These are phyloP conservation scores for Russula sp. DNA, from an alignment of 768 basidiomycete genomes.

Conservation along the genomic window DNA sequence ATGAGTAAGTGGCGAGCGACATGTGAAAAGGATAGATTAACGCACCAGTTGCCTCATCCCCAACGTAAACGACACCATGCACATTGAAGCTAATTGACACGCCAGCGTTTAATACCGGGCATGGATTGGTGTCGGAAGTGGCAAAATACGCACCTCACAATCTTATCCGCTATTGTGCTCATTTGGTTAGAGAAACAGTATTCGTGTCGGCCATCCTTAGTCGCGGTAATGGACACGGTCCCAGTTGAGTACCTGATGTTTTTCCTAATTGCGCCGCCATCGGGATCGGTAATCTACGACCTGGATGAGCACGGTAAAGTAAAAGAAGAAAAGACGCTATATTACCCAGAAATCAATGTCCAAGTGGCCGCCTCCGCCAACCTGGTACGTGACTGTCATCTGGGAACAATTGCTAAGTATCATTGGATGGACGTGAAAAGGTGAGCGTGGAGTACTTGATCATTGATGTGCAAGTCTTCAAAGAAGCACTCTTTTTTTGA, in stretches of 20 bases:
- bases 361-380: slow-evolving; percentile 92
- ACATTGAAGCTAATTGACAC: slow-evolving; percentile 80
- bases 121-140: background rate
- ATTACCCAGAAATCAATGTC: slow-evolving; percentile 96
- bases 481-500: slow-evolving; percentile 94
- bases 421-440: background rate
- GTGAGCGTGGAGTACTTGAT: slow-evolving; percentile 60
- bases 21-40: slow-evolving; percentile 11
- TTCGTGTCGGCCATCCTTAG: slow-evolving; percentile 81
- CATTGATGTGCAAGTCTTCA: slow-evolving; percentile 86
- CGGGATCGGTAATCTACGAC: slow-evolving; percentile 76
- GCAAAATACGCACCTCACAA: slow-evolving; percentile 65
- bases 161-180: slow-evolving; percentile 94
- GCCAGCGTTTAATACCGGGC: slow-evolving; percentile 4
- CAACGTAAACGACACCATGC: slow-evolving; percentile 92
- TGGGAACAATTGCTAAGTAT: slow-evolving; percentile 35
- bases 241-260: slow-evolving; percentile 88
- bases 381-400: slow-evolving; percentile 99
- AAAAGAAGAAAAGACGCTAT: slow-evolving; percentile 21
- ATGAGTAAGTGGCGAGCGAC: slow-evolving; percentile 2
- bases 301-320: background rate
- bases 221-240: slow-evolving; percentile 81
- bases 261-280: slow-evolving; percentile 62
- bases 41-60: slow-evolving; percentile 69
- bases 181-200: slow-evolving; percentile 99